Evolutionary conservation across 2,329 filamentous ascomycete genomes (phyloP), one percentile per base, ranked within the genome.

Genomic region (Penicillium sumatraense): DNA sequence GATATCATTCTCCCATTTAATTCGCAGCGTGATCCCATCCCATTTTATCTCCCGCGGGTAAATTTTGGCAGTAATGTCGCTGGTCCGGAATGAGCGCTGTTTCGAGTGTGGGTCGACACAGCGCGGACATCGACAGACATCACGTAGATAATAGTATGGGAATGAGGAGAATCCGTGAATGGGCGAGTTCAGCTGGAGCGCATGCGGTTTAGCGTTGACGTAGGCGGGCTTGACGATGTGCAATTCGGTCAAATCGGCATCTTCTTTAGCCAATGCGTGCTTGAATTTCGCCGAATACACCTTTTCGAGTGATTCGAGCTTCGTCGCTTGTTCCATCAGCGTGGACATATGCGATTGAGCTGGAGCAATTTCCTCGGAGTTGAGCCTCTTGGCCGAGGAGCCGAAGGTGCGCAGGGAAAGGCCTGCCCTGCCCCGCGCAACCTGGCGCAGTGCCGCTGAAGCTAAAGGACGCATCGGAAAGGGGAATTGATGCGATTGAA

Each of bases 1-100:
- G 23, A 83, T 75, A 60, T 88, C 85, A 44, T 82, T 80, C 2
- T 72, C 65, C 86, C 90, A 95, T n/a, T 75, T 68, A 7, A 93
- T 72, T 18, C 79, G 74, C 11, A 91, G 72, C 1, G 75, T 73
- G 0, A 74, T 63, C 14, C 71, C 67, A 18, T 76, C 63, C 49
- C 72, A 65, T 27, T 72, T 58, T 29, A 80, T 56, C 21, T 72
- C 56, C 31, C 70, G 65, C 4, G 76, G 71, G 13, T 61, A 48
- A 44, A 87, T 81, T 27, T 78, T 58, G 8, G 62, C 26, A 0
- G 86, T 84, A 38, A 91, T 86, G 49, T 91, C 86, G 18, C 79
- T 78, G 1, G 86, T 87, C 51, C 83, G 81, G 71, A 90, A 90
- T 33, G 73, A 82, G 68, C 86, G 84, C 58, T 87, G 84, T 41